Base-by-base conservation (phyloP, 2,329 filamentous ascomycete species). In the Colletotrichum ledebouriae region DNA sequence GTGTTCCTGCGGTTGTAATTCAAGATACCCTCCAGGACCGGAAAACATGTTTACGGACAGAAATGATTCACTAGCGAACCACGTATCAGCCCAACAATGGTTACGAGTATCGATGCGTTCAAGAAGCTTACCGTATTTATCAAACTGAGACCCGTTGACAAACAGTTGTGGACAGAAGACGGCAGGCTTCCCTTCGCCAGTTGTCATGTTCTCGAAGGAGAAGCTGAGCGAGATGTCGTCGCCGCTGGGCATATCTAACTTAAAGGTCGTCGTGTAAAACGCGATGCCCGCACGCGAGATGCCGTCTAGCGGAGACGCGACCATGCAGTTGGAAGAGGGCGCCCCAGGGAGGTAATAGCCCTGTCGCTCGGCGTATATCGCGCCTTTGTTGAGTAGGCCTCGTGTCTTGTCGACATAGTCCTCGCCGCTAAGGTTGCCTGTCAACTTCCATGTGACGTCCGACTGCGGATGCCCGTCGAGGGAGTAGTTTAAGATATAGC, bases 61-160 rank as follows among this genome's bases (percentile, higher is more conserved):
- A 93, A 80, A 71, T 92, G 89, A 73, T 86, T 88, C 7, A 87
- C 77, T 55, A 34, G 17, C 11, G 17, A 25, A 41, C 15, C 11
- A 37, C 11, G 17, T 41, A 11, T 55, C 25, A 55, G 6, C 5
- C 33, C 52, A 13, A 55, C 1, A 25, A 9, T 12, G 17, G 37
- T 15, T 12, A 12, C n/a, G 9, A 3, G 17, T 39, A 29, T 29
- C 6, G 7, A 29, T 6, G 29, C 29, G 2, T 25, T 29, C 7
- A 15, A n/a, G 2, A 13, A 22, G 12, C 34, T 37, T 10, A 55
- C 52, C 17, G 58, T 77, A 79, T 71, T 79, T 78, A 56, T 80
- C 80, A 69, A 88, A 92, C 77, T 92, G 90, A 78, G 88, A 93
- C 2, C 90, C 90, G 73, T 93, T 93, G 57, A 93, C 86, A 73